Conservation (phyloP, 345 rosid genomes). For the Erysimum cheiranthoides region DNA sequence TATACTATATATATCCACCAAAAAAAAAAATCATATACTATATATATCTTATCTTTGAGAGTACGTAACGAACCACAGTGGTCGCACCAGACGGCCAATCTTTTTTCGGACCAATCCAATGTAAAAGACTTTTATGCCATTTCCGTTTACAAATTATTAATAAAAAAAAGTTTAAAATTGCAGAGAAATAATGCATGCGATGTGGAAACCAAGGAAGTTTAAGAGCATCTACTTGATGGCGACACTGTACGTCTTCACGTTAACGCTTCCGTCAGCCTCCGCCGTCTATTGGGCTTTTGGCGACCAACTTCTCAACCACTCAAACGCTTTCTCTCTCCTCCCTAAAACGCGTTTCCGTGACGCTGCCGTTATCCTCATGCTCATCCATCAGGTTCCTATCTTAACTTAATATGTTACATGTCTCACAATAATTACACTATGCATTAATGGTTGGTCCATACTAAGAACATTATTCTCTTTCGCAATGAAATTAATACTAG, state of each 20-base stretch:
- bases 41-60: neutral
- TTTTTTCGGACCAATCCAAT: slow-evolving; percentile 26
- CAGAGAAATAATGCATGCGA: slow-evolving; percentile 99
- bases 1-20: too few relatives aligned
- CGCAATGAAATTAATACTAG: neutral
- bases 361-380: slow-evolving; percentile 92
- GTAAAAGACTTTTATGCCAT: slow-evolving; percentile 18
- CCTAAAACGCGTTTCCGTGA: slow-evolving; percentile 84
- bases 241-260: slow-evolving; percentile 91
- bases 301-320: slow-evolving; percentile 80
- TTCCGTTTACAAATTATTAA: neutral
- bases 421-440: slow-evolving; percentile 8
- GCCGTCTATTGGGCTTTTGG: slow-evolving; percentile 99
- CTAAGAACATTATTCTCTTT: slow-evolving; percentile 20
- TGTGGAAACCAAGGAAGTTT: slow-evolving; percentile 99
- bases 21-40: too few relatives aligned
- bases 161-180: neutral
- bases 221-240: slow-evolving; percentile 90
- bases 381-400: slow-evolving; percentile 84
- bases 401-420: slow-evolving; percentile 5
- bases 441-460: slow-evolving; percentile 29
- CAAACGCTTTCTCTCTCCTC: slow-evolving; percentile 93
- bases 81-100: slow-evolving; percentile 21
- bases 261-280: slow-evolving; percentile 89
- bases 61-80: slow-evolving; percentile 32